Evolutionary conservation across 331 rosid species (phyloP).

Genomic region (Malus hybrid): DNA sequence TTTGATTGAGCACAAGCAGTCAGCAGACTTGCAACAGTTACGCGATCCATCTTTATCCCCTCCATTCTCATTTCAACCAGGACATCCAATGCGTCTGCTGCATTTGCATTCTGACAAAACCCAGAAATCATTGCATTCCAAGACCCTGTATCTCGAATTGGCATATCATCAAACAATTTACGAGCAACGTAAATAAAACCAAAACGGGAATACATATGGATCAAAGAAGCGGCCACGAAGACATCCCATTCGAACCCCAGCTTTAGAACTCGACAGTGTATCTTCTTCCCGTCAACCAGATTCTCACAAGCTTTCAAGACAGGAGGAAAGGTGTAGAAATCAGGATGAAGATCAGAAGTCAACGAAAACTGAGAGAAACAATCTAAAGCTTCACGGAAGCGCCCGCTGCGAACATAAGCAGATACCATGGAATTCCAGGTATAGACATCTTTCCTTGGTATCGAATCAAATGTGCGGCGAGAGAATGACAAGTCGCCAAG

Average conservation of each 20-base stretch:
- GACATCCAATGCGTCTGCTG: slow-evolving; percentile 33
- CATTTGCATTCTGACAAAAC: slow-evolving; percentile 34
- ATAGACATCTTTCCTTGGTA: slow-evolving; percentile 35
- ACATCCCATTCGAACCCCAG: slow-evolving; percentile 44
- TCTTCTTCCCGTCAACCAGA: slow-evolving; percentile 32
- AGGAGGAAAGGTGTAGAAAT: slow-evolving; percentile 43
- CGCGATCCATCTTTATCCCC: slow-evolving; percentile 32
- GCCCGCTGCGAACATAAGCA: slow-evolving; percentile 32
- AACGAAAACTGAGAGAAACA: slow-evolving; percentile 26
- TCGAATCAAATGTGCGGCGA: slow-evolving; percentile 24
- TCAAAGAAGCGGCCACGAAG: slow-evolving; percentile 41
- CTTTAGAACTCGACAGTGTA: slow-evolving; percentile 39
- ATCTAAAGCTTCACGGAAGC: slow-evolving; percentile 25
- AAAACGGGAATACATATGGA: slow-evolving; percentile 45
- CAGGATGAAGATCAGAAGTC: slow-evolving; percentile 29
- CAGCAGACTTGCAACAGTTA: slow-evolving; percentile 35
- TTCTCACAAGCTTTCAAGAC: slow-evolving; percentile 38
- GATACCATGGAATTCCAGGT: slow-evolving; percentile 52
- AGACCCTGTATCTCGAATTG: slow-evolving; percentile 35
- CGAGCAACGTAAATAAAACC: slow-evolving; percentile 24
- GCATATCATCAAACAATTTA: slow-evolving; percentile 30
- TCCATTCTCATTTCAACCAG: slow-evolving; percentile 35
- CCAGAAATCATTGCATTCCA: slow-evolving; percentile 57
- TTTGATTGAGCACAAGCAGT: slow-evolving; percentile 37
- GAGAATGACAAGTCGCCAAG: slow-evolving; percentile 29